A percentile compares a stretch with the other conserved stretches of the same genome.
Conservation (phyloP, 2,329 filamentous ascomycete genomes). For the Claviceps quebecensis region DNA sequence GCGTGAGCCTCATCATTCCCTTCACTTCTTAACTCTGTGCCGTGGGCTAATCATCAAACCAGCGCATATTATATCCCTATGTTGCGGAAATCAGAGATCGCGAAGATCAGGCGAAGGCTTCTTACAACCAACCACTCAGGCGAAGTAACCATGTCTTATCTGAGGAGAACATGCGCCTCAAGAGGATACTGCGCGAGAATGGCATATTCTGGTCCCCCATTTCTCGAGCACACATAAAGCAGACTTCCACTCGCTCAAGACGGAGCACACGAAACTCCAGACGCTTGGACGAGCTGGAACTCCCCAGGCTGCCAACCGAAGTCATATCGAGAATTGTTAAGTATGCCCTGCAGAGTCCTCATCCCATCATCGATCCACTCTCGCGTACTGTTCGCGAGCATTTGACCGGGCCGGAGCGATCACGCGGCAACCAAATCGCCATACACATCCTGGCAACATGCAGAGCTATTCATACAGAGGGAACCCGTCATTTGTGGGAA, state of each 20-base stretch:
- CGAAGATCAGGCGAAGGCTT: constrained; percentile 33
- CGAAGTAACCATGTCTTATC: constrained; percentile 28
- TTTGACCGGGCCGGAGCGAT: constrained; percentile 28
- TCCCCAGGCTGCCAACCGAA: constrained; percentile 35
- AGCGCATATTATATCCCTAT: constrained; percentile 22
- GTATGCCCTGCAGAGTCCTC: constrained; percentile 33
- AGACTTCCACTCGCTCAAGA: constrained; percentile 19
- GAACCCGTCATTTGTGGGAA: constrained; percentile 35
- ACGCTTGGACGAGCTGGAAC: constrained; percentile 14
- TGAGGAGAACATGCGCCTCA: constrained; percentile 36
- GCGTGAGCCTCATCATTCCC: not conserved
- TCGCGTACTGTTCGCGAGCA: constrained; percentile 28
- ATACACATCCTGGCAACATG: constrained; percentile 40
- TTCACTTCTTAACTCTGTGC: not conserved
- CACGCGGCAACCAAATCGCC: constrained; percentile 33
- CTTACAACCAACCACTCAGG: constrained; percentile 34
- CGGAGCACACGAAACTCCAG: constrained; percentile 18
- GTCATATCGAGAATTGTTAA: constrained; percentile 37
- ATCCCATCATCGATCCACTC: constrained; percentile 41
- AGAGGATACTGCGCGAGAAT: constrained; percentile 37
- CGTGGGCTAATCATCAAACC: not conserved
- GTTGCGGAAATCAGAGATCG: constrained; percentile 34
- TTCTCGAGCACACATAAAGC: constrained; percentile 19
- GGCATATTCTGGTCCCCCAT: constrained; percentile 35
- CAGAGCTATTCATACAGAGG: constrained; percentile 34